Base-by-base conservation (phyloP, 1,139 yeast genomes). In the Candida labiduridarum region DNA sequence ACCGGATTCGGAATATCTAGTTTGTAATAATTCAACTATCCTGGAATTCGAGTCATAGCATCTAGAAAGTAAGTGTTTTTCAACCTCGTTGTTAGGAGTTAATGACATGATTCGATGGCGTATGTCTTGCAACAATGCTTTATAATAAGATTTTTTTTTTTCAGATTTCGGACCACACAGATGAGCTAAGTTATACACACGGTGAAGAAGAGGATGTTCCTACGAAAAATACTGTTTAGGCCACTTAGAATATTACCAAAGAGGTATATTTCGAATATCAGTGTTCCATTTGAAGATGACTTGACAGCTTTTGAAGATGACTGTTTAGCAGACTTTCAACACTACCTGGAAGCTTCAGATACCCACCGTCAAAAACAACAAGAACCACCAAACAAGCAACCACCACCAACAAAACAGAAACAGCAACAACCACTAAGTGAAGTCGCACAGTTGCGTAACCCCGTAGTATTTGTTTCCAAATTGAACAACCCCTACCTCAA, bases 401-500 rank as follows among this genome's bases (percentile, higher is more conserved):
- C 49, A 16, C 33, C 11, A 22, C 31, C 14, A 14, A 40, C 41
- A 27, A 34, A 18, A 30, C n/a, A n/a, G 14, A 15, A 36, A 14
- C 47, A 38, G 36, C 30, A 25, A 5, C 19, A 30, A 27, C 36
- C 38, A 8, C 46, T 59, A 15, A 61, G 49, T 54, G 62, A 54
- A 15, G 57, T 49, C 33, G 63, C 59, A 6, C 36, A 22, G 22
- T 49, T 53, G n/a, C 62, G 54, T 46, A 58, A 52, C 47, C 80
- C 72, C 5, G 61, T 61, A 48, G 59, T 71, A 34, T 81, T 91
- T 11, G 69, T 67, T 0, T 72, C 82, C 1, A 66, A 66, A n/a
- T 66, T 83, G 15, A 62, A 69, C 6, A 80, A 87, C 60, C 98
- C 99, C 2, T 83, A 76, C 59, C 60, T 82, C 45, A 95, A 95